Evolutionary conservation across 1,284 basidiomycete genomes (phyloP), one percentile per base, ranked within the genome.

Genomic region (Melampsora allii-populina): DNA sequence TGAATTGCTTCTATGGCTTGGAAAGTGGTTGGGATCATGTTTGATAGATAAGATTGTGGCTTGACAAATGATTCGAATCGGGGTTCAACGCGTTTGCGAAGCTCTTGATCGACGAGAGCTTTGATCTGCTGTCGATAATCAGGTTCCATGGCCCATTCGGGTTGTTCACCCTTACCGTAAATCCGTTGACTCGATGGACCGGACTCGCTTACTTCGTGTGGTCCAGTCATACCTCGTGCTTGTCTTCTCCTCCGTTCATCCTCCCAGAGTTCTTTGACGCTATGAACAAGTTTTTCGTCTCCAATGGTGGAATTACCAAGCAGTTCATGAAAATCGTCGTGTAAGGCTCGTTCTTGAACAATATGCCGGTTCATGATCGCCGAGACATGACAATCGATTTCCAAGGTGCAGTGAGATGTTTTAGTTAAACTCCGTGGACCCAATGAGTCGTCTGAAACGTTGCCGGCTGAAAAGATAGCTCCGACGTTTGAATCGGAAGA

Each of bases 261-360:
- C 69, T 94, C 91, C 95, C 95, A 98, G 0, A 98, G 84, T 81
- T 96, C 94, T 68, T 89, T 88, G 67, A 98, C 89, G 78, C 91
- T 89, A 33, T 89, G 85, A 0, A 98, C 91, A 29, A 96, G 86
- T 65, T 91, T 92, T 77, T 91, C 90, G 17, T 85, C 81, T 2
- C 88, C 84, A 60, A 73, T 60, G 10, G 21, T 84, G 78, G 76
- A 84, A 79, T 36, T 84, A 80, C 71, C 85, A 81, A 78, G 87
- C 84, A 80, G 89, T 87, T 85, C 84, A 69, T 85, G 80, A 64
- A 92, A 86, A 76, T 87, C 86, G 80, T 91, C 86, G 77, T 95
- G 92, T 1, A 94, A 80, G 74, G 87, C 84, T 53, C 93, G 87
- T 5, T 88, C 84, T 27, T 83, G 80, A 36, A 96, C 83, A 31